Evolutionary conservation across 2,329 filamentous ascomycete species (phyloP), one percentile per base, ranked within the genome.

Genomic region (Blastomyces silverae): DNA sequence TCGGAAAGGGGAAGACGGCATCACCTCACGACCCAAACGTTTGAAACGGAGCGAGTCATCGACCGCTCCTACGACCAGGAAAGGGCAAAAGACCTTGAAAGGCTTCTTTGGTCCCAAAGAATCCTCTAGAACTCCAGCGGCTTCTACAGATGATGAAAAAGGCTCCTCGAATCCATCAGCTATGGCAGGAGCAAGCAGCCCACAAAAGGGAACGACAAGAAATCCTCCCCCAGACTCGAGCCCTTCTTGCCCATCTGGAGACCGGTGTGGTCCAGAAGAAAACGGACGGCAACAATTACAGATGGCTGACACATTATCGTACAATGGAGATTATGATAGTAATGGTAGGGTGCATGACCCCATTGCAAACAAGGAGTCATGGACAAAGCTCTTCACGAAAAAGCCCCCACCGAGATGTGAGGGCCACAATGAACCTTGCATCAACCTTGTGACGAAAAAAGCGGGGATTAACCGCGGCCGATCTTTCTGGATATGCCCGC

Each of bases 391-490:
- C 17, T 87, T 97, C 67, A 85, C 87, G 20, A 91, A 89, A 74
- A 87, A 89, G 64, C 79, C 85, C 1, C 82, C 85, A 0, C 94
- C 94, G 0, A 84, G 84, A 65, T 99, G 94, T 73, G 92, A 97
- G 70, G 78, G 79, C 59, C 94, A 99, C 73, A 82, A 86, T 63
- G 92, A 97, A 71, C 89, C 90, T 2, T 97, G 94, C 76, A 89
- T 92, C 68, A 90, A 83, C 68, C 79, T 93, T 62, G 84, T 87
- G 22, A 96, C 92, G 0, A 97, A 93, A 79, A 97, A 97, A 73
- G 83, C 91, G 0, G 94, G 94, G 1, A 79, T 90, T 67, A 99
- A 97, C 72, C 88, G 83, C 68, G 86, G 87, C 0, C 78, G 86
- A 34, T 82, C 82, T 10, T 89, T 89, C 72, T 89, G 84, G 84